Evolutionary conservation across 2,329 filamentous ascomycete genomes (phyloP).

Genomic region (Hymenoscyphus fructigenus): DNA sequence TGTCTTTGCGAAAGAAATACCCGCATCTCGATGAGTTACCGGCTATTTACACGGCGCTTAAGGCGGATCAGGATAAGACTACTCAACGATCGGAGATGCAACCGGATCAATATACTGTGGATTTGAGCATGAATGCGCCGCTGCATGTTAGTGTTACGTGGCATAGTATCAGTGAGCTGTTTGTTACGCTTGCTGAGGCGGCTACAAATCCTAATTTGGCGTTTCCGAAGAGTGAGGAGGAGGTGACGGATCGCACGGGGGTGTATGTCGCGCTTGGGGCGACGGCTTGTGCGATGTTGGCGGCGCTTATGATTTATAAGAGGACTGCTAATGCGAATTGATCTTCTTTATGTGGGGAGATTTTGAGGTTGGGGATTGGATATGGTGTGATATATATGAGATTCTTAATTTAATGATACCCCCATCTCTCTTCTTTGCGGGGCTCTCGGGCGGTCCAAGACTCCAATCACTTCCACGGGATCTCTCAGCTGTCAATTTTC

Average conservation of each 20-base stretch:
- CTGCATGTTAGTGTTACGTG: conserved; percentile 94
- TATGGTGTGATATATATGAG: too few species aligned
- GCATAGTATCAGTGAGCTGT: conserved; percentile 91
- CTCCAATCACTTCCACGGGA: too few species aligned
- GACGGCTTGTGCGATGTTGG: conserved; percentile 60
- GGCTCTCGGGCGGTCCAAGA: too few species aligned
- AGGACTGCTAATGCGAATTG: conserved; percentile 34
- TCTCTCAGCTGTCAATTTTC: too few species aligned
- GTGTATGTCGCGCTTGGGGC: conserved; percentile 84
- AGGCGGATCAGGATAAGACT: conserved; percentile 93
- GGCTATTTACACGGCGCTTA: conserved; percentile 87
- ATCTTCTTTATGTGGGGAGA: conserved; percentile 8
- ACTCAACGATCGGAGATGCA: conserved; percentile 91
- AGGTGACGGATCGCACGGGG: conserved; percentile 77
- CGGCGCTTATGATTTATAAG: conserved; percentile 65
- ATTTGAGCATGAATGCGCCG: conserved; percentile 83
- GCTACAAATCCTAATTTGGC: conserved; percentile 86
- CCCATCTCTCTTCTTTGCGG: too few species aligned
- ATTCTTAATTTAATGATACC: too few species aligned
- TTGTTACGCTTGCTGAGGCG: conserved; percentile 86
- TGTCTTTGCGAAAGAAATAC: conserved; percentile 74
- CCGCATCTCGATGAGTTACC: conserved; percentile 86
- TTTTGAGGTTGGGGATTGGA: too few species aligned
- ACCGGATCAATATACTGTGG: conserved; percentile 86
- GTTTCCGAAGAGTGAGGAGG: conserved; percentile 87